phyloP scores from a whole-genome alignment of 768 basidiomycete genomes.

The Zangia roseola region DNA sequence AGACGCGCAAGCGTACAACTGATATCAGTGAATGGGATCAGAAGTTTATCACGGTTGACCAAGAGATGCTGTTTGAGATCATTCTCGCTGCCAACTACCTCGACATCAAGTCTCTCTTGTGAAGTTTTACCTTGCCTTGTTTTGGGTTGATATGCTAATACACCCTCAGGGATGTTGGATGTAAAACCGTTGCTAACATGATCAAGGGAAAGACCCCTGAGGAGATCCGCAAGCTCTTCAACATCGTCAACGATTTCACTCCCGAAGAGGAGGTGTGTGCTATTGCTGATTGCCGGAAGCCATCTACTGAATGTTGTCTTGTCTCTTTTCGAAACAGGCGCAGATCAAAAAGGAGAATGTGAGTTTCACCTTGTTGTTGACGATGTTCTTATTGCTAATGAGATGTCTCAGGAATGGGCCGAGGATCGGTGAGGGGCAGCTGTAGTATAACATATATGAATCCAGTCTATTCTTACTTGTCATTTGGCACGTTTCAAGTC shows the following conservation, averaged over 20 bases:
- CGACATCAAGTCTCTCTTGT: constrained; percentile 98
- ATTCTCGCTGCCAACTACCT: constrained; percentile 99
- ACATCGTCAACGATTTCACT: constrained; percentile 97
- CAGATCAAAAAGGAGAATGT: constrained; percentile 99
- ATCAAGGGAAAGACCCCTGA: constrained; percentile 99
- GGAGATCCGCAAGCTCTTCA: constrained; percentile 97
- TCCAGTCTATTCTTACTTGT: constrained; percentile 19
- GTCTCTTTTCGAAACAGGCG: constrained; percentile 50
- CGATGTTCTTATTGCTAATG: constrained; percentile 16
- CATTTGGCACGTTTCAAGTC: constrained; percentile 18
- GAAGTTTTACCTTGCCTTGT: constrained; percentile 29
- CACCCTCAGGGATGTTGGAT: constrained; percentile 82
- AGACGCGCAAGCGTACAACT: constrained; percentile 95
- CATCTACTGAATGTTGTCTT: not conserved
- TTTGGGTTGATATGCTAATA: not conserved
- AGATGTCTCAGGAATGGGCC: constrained; percentile 75
- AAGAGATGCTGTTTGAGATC: constrained; percentile 99
- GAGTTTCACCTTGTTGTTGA: constrained; percentile 33
- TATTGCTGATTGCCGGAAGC: not conserved
- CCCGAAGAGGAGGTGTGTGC: constrained; percentile 91
- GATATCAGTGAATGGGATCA: constrained; percentile 99
- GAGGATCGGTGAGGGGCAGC: constrained; percentile 69
- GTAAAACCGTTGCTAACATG: constrained; percentile 99
- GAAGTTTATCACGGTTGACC: constrained; percentile 97
- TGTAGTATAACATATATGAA: constrained; percentile 28